phyloP scores from a whole-genome alignment of 345 rosid species.

The Aethionema arabicum region DNA sequence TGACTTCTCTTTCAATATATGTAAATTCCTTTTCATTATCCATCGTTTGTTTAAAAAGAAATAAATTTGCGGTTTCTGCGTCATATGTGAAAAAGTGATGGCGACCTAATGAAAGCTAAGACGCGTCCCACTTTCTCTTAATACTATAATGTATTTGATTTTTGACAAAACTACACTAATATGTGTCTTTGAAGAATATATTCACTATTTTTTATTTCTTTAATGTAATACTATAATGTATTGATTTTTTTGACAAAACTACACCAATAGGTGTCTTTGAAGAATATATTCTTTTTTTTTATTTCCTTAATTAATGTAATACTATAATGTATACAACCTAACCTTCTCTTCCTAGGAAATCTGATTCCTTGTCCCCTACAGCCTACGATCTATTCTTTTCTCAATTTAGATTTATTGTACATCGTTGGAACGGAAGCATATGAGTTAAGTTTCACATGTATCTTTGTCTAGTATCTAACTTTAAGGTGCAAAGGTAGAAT shows the following conservation, averaged over 20 bases:
- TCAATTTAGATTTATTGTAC: not conserved
- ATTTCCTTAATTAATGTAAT: slow-evolving; percentile 11
- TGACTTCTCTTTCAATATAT: slow-evolving; percentile 15
- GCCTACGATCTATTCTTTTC: not conserved
- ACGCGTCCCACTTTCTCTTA: slow-evolving; percentile 28
- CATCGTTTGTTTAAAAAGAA: slow-evolving; percentile 23
- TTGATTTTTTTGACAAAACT: not conserved
- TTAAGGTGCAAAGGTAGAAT: too few relatives aligned
- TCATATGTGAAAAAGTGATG: slow-evolving; percentile 33
- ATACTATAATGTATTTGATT: slow-evolving; percentile 1
- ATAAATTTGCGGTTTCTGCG: slow-evolving; percentile 32
- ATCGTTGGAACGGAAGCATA: too few relatives aligned
- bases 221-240: slow-evolving; percentile 4
- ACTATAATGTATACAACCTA: slow-evolving; percentile 24
- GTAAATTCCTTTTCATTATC: slow-evolving; percentile 28
- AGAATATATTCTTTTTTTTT: slow-evolving; percentile 26
- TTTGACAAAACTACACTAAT: slow-evolving; percentile 5
- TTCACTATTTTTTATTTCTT: slow-evolving; percentile 10
- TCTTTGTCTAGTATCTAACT: too few relatives aligned
- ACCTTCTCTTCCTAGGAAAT: slow-evolving; percentile 30
- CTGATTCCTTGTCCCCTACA: slow-evolving; percentile 26
- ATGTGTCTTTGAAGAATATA: slow-evolving; percentile 25
- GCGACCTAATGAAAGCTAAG: slow-evolving; percentile 31
- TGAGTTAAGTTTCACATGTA: not conserved
- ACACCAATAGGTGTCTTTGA: not conserved